Evolutionary conservation across 2,329 filamentous ascomycete species (phyloP), one percentile per base, ranked within the genome.

Genomic region (Xylaria sp.): DNA sequence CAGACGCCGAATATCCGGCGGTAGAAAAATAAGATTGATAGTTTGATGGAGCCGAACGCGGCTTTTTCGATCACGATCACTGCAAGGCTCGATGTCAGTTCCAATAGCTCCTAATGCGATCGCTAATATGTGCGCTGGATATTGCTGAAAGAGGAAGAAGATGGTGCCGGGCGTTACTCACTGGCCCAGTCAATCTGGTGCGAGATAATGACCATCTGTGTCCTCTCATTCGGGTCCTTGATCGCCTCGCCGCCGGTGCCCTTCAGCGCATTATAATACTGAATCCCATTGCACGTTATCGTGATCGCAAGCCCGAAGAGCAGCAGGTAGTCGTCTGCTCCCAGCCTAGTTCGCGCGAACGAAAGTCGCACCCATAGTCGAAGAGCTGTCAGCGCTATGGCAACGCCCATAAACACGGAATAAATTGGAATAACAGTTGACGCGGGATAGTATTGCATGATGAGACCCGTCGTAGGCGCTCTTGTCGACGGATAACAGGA

Each of bases 21-120:
- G 48, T 71, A 71, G 66, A 71, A 69, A 56, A 69, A 69, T 31
- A 71, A n/a, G 60, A 71, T 62, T 0, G 69, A 71, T 12, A 71
- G 25, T 39, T 71, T 71, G 55, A 65, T 51, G 15, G 85, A 91
- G 12, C 84, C 81, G 48, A 71, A 71, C 13, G 23, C 60, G n/a
- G 67, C 67, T 51, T 71, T 71, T 46, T 71, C 69, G 23, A 71
- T 71, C 1, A 71, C 69, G 51, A 71, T 67, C 67, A 69, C 62
- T 64, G 43, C 23, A 36, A 28, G 15, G 2, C 20, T 25, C 13
- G 12, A 9, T 2, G 28, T 64, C n/a, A 58, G 52, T 39, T 28
- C 28, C 25, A 20, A 23, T 13, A 12, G n/a, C 3, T 41, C 20
- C 1, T 9, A 41, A 25, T 8, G n/a, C 25, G 13, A 25, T 25